Evolutionary conservation across 768 basidiomycete genomes (phyloP), one percentile per base, ranked within the genome.

Genomic region (Mycena vitilis): DNA sequence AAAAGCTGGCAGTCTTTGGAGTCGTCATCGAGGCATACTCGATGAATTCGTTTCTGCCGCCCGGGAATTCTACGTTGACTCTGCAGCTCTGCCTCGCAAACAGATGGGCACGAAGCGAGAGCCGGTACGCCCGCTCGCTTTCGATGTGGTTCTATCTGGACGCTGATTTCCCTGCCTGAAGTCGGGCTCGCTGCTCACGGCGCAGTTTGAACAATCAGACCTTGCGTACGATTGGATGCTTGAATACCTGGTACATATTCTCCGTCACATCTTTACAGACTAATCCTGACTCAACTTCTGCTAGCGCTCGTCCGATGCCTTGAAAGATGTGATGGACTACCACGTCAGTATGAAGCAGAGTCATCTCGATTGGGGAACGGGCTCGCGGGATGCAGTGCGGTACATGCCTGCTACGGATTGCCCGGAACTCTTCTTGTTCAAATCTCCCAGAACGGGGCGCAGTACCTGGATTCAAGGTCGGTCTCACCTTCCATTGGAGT

Each of bases 41-140:
- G 70, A 71, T 38, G 66, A 71, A 22, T 71, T 71, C n/a, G 70
- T 71, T 2, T 55, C 55, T 1, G 70, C 65, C 0, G 70, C 70
- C 9, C 51, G 70, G 6, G 62, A 67, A 7, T 71, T 67, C 40
- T 71, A 68, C 59, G 63, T 68, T 22, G 42, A 34, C 2, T 60
- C 70, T 4, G 52, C 37, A 8, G 52, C 53, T 7, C 47, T 71
- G 2, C 70, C 70, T 2, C 70, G 70, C 0, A 57, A 60, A 11
- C 65, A 63, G 42, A 7, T 56, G 16, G 51, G 61, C 1, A n/a
- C 44, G 25, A 67, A 67, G 40, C 22, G 30, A 20, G 70, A 71
- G 30, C 57, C 58, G 20, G 69, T 71, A 8, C 23, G 67, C 25
- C 5, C 20, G 10, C 8, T 37, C 25, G 3, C 12, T 3, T 36